A percentile compares a stretch with the other conserved stretches of the same genome.
phyloP scores from a whole-genome alignment of 345 rosid species.

The Clausena lansium region DNA sequence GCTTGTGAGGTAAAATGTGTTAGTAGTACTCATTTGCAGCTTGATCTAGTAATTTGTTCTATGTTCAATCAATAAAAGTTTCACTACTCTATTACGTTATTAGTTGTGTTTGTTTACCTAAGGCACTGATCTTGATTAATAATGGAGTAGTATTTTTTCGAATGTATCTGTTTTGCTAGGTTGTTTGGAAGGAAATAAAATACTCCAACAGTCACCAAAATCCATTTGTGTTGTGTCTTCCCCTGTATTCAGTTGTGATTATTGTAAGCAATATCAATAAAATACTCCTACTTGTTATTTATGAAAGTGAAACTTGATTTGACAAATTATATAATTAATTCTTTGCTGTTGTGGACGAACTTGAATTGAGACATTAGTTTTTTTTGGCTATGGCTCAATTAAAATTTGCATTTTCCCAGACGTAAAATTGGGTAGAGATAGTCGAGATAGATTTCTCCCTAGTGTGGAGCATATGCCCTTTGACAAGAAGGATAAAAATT shows the following conservation, averaged over 20 bases:
- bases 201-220: neutral
- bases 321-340: neutral
- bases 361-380: neutral
- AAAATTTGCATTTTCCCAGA: too few species aligned
- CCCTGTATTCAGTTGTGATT: neutral
- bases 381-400: too few species aligned
- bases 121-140: neutral
- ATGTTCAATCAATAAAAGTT: neutral
- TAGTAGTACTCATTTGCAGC: neutral
- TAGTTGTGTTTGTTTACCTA: neutral
- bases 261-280: neutral
- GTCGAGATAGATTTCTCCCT: too few species aligned
- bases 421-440: too few species aligned
- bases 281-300: neutral
- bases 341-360: neutral
- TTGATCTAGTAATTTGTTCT: neutral
- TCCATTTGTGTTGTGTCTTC: neutral
- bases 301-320: neutral
- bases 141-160: neutral
- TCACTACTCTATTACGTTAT: neutral
- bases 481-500: fast-evolving
- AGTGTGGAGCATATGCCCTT: too few species aligned
- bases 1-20: slow-evolving; percentile 48
- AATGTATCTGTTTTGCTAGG: neutral
- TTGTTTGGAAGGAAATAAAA: neutral